Base-by-base conservation (phyloP, 441 rosid genomes). In the Manihot esculenta region DNA sequence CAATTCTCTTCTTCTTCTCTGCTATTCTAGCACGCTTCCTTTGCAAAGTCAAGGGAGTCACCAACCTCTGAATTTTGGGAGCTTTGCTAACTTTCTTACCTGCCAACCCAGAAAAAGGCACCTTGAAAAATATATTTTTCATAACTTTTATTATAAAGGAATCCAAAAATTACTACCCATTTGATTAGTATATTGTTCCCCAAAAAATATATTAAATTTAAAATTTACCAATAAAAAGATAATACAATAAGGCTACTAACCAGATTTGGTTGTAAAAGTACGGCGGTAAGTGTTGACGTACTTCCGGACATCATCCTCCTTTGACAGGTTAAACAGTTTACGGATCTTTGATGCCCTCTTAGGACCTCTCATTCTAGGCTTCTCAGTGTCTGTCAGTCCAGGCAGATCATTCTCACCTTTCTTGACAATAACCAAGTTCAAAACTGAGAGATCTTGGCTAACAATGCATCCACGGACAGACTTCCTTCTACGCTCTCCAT, bases 341-440 rank as follows among this genome's bases (percentile, higher is more conserved):
- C 85, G 73, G 30, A 83, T 85, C 81, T 85, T 83, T 5, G 87
- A 83, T 30, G 84, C 88, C 68, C 85, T 81, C 73, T 85, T 85
- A 69, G 88, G 88, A 68, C 88, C 88, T 35, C 85, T 74, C 87
- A 80, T 84, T 72, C 87, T 80, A 30, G 85, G 87, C 74, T 82
- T 82, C 78, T 82, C 83, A 20, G 49, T 63, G 63, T 84, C 83
- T 5, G 84, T 84, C 53, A 84, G 64, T 23, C 87, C 84, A 50
- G 84, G 85, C 41, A 84, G 78, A 59, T 82, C 84, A 72, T 68
- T 74, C 61, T 84, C 85, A 66, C 85, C 87, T 71, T 83, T 81
- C 82, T 83, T 83, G 48, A 83, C 84, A 71, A 83, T 83, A 20
- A 81, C 81, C 76, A 83, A 69, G 81, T 85, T 85, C 79, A 85